phyloP scores from a whole-genome alignment of 2,329 filamentous ascomycete species.

The Penicillium sp. region DNA sequence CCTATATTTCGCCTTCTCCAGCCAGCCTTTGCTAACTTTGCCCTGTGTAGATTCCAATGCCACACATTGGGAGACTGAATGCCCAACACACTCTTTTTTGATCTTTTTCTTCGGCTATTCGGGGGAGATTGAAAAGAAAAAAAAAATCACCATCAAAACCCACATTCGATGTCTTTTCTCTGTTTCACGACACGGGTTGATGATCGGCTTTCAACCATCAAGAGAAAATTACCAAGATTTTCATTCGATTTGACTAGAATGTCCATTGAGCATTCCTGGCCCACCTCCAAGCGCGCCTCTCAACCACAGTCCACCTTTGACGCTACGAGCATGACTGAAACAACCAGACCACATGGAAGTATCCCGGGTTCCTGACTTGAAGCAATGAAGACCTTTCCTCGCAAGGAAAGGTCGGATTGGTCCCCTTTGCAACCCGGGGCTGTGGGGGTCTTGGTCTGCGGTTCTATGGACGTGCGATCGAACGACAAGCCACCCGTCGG shows the following conservation, averaged over 20 bases:
- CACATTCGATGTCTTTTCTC: constrained; percentile 11
- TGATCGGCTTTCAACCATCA: constrained; percentile 12
- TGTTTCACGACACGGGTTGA: constrained; percentile 15
- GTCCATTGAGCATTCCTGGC: constrained; percentile 5
- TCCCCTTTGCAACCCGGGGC: constrained; percentile 29
- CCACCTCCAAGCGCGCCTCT: constrained; percentile 12
- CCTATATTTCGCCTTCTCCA: neutral
- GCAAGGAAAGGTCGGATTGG: constrained; percentile 32
- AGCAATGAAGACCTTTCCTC: constrained; percentile 36
- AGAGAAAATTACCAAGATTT: constrained; percentile 3
- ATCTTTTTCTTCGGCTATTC: too few relatives aligned
- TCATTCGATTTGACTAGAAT: constrained; percentile 11
- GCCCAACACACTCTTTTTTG: constrained; percentile 3
- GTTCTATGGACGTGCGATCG: constrained; percentile 13
- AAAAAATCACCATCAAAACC: constrained; percentile 9
- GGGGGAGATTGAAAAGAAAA: neutral
- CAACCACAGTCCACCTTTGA: constrained; percentile 9
- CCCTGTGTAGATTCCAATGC: constrained; percentile 11
- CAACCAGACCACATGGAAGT: constrained; percentile 25
- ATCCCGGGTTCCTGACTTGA: constrained; percentile 34
- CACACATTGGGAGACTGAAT: constrained; percentile 26
- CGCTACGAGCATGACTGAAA: constrained; percentile 13
- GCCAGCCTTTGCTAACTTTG: constrained; percentile 12
- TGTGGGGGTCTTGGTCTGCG: constrained; percentile 25
- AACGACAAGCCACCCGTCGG: constrained; percentile 14